Base-by-base conservation (phyloP, 306 rosid genomes). In the Prunus padus region DNA sequence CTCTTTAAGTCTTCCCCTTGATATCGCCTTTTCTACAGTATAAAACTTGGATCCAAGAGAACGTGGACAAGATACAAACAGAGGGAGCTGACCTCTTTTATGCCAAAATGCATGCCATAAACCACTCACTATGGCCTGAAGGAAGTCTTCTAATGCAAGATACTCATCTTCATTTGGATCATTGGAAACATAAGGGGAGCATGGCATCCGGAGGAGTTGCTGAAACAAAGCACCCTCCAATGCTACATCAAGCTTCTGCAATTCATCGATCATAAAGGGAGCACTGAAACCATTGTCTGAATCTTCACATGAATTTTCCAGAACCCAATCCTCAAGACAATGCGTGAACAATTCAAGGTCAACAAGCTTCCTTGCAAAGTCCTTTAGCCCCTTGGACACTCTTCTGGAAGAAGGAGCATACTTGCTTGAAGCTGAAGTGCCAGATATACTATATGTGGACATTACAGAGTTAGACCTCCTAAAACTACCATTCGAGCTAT, bases 81-180 rank as follows among this genome's bases (percentile, higher is more conserved):
- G 81, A 9, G 97, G 98, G 3, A 88, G 74, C 1, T 90, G 90
- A 54, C 96, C 93, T 19, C 87, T 88, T 84, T 84, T 93, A 82
- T 87, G 97, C 98, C 98, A 93, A 79, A 91, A 93, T 11, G 97
- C 88, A 23, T 95, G 97, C 98, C 98, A 93, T 19, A 93, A 82
- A 57, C 98, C 93, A 70, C 79, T 88, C 79, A 86, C 82, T 23
- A 89, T 65, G 40, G 96, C 87, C 68, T 91, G 93, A 80, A 91
- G 90, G 81, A 91, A 89, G 84, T 91, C 98, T 76, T 93, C 98
- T 49, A 82, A 76, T 26, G 98, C 98, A 50, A 93, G 88, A 75
- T 84, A 91, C 57, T 88, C 88, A 45, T 89, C 96, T 87, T 93
- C 98, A 47, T 72, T 77, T 49, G 85, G 69, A 69, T 84, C 90